Conservation (phyloP, 2,329 filamentous ascomycete genomes). For the Orbilia blumenaviensis region DNA sequence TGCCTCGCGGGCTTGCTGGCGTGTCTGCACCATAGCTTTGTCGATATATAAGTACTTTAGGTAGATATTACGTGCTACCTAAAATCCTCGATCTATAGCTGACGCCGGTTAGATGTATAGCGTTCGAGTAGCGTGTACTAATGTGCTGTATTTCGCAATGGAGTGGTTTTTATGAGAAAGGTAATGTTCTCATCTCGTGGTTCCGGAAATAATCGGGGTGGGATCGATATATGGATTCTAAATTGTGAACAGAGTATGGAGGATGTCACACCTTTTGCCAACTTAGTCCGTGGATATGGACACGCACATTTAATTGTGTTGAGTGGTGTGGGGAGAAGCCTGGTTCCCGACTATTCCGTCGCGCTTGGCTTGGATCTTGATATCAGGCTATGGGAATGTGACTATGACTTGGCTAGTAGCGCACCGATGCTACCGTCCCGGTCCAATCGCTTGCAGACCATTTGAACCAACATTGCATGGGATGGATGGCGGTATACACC, state of each 20-base stretch:
- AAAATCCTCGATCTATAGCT: too few species aligned
- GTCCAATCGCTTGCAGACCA: not conserved
- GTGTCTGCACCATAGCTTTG: constrained; percentile 47
- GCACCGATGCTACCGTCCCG: not conserved
- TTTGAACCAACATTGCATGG: not conserved
- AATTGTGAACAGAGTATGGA: constrained; percentile 38
- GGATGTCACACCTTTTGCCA: not conserved
- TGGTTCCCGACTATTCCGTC: constrained; percentile 44
- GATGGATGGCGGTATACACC: not conserved
- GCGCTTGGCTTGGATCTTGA: constrained; percentile 8
- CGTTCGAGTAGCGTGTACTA: too few species aligned
- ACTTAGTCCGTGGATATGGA: not conserved
- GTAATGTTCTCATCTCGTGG: not conserved
- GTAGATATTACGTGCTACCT: not conserved
- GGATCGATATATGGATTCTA: too few species aligned
- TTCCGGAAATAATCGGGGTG: not conserved
- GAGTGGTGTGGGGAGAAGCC: constrained; percentile 27
- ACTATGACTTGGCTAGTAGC: not conserved
- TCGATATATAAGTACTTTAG: not conserved
- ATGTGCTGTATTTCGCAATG: too few species aligned
- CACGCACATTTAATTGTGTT: constrained; percentile 18
- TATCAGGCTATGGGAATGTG: constrained; percentile 18
- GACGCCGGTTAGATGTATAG: too few species aligned
- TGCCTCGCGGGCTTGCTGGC: constrained; percentile 29
- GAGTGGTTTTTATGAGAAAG: not conserved